Conservation (phyloP, 2,329 filamentous ascomycete species). For the Trichoderma atroviride region DNA sequence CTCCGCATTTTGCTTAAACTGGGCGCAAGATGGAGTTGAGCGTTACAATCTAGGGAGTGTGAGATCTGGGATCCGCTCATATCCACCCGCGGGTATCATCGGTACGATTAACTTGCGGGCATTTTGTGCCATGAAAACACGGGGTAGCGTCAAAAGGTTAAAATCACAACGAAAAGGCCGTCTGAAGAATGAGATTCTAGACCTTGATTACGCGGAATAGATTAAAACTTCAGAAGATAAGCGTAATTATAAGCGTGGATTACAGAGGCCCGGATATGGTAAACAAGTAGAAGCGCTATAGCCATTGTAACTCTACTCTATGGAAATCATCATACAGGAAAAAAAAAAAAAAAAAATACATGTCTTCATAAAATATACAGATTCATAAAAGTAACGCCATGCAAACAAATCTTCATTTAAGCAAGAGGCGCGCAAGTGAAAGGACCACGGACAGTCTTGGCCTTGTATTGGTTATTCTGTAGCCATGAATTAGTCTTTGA, state of each 20-base stretch:
- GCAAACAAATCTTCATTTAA: not conserved
- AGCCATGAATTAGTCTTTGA: slow-evolving; percentile 15
- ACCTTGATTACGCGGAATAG: not conserved
- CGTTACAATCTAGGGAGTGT: not conserved
- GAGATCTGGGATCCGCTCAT: not conserved
- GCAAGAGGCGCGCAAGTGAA: slow-evolving; percentile 27
- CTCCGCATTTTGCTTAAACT: not conserved
- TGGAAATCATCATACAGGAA: not conserved
- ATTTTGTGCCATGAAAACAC: not conserved
- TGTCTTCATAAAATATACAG: slow-evolving; percentile 18
- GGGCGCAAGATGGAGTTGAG: not conserved
- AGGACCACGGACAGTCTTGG: slow-evolving; percentile 21
- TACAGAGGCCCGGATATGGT: not conserved
- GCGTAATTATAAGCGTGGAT: no score
- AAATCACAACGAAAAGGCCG: not conserved
- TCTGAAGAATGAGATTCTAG: not conserved
- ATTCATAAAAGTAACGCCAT: not conserved
- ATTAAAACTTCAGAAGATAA: no score
- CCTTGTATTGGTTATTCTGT: slow-evolving; percentile 27
- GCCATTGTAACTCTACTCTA: slow-evolving; percentile 4
- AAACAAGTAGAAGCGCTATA: not conserved
- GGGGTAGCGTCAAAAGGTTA: slow-evolving; percentile 4
- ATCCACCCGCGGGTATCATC: slow-evolving; percentile 9
- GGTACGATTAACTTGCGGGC: not conserved
- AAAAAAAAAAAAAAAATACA: slow-evolving; percentile 1